Base-by-base conservation (phyloP, 345 rosid species). In the Garcia nutans region DNA sequence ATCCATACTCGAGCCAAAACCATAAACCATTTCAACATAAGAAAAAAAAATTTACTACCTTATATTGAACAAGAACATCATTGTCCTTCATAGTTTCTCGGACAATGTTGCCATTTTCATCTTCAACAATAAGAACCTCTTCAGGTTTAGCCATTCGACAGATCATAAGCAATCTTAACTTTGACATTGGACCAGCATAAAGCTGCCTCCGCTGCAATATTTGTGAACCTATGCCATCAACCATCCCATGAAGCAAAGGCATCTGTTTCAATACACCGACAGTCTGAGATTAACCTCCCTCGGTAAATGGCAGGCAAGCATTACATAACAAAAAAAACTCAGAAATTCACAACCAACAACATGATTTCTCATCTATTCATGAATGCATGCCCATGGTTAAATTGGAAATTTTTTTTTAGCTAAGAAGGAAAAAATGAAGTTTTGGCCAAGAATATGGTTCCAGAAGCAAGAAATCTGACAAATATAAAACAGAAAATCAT, bases 131-230 rank as follows among this genome's bases (percentile, higher is more conserved):
- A 54, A 96, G 80, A 76, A 96, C 98, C 82, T 96, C 99, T 76
- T 96, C 99, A 71, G 99, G 99, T 84, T 96, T 93, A 23, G 99
- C 99, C 98, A 96, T 96, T 41, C 99, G 97, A 71, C 88, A 89
- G 62, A 96, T 93, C 99, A 96, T 93, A 64, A 96, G 89, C 89
- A 92, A 86, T 83, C 98, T 88, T 84, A 93, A 76, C 84, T 90
- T 96, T 55, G 97, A 93, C 99, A 91, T 85, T 50, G 97, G 94
- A 68, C 78, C 83, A 66, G 92, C 82, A 83, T 92, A 96, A 76
- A 96, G 97, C 78, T 92, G 99, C 64, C 98, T 89, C 58, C 99
- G 87, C 79, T 90, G 98, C 79, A 86, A 57, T 83, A 93, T 79
- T 81, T 89, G 91, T 13, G 93, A 77, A 72, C 97, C 98, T 50